Conservation (phyloP, 140 eudicot genomes). For the Stevia rebaudiana region DNA sequence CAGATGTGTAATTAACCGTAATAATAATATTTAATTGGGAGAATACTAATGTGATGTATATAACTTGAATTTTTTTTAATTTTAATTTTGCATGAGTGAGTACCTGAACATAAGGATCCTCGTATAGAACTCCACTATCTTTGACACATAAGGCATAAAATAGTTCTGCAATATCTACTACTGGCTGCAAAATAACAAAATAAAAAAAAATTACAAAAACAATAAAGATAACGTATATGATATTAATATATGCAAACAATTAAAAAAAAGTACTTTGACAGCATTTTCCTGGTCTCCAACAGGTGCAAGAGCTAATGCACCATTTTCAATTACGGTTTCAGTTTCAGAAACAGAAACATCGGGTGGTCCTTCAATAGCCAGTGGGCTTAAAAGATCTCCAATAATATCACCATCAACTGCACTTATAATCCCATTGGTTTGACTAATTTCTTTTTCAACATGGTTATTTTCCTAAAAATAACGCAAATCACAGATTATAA, state of each 20-base stretch:
- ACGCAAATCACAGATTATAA: neutral
- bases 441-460: constrained; percentile 39
- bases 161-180: constrained; percentile 70
- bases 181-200: constrained; percentile 48
- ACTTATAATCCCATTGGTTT: constrained; percentile 53
- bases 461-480: constrained; percentile 42
- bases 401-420: constrained; percentile 70
- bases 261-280: constrained; percentile 52
- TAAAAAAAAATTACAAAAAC: neutral
- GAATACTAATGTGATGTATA: neutral
- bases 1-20: too few species aligned
- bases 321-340: constrained; percentile 36
- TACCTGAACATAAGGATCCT: constrained; percentile 91
- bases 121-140: constrained; percentile 90
- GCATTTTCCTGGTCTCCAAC: constrained; percentile 58
- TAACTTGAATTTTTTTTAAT: neutral
- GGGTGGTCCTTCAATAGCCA: constrained; percentile 88
- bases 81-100: neutral
- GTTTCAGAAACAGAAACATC: constrained; percentile 48
- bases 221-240: constrained; percentile 7
- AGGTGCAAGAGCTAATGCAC: constrained; percentile 81
- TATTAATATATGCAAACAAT: constrained; percentile 2
- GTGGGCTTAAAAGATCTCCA: constrained; percentile 88
- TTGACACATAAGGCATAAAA: constrained; percentile 63
- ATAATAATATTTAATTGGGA: constrained; percentile 5